Conservation (phyloP, 225 moss, liverwort and hornwort genomes). For the Physcomitrellopsis africana region DNA sequence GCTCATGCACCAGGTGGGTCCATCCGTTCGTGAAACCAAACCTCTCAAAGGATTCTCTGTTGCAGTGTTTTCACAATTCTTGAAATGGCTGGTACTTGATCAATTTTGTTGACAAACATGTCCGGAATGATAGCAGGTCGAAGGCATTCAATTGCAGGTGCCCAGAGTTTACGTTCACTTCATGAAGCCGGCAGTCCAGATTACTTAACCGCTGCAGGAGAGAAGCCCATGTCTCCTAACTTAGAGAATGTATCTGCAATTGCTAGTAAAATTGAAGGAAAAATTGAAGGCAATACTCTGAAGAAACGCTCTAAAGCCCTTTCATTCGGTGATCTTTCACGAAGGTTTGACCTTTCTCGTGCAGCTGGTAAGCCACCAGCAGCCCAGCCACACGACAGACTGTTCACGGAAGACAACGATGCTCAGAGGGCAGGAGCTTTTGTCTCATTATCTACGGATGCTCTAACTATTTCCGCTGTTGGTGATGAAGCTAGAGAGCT, state of each 20-base stretch:
- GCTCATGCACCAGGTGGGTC: constrained; percentile 36
- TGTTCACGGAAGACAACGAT: constrained; percentile 25
- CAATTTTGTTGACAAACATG: background rate
- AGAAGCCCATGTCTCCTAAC: constrained; percentile 51
- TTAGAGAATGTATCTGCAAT: constrained; percentile 30
- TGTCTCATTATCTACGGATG: background rate
- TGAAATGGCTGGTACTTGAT: background rate
- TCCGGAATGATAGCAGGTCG: constrained; percentile 39
- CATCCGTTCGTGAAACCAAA: background rate
- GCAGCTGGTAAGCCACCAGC: constrained; percentile 21
- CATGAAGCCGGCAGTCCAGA: constrained; percentile 54
- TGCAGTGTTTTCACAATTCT: background rate
- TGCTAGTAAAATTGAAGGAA: constrained; percentile 26
- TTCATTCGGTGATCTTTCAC: constrained; percentile 55
- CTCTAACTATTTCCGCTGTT: constrained; percentile 10
- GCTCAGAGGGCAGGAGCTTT: constrained; percentile 8
- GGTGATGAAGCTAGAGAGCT: background rate
- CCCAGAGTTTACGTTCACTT: constrained; percentile 43
- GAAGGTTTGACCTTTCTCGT: constrained; percentile 40
- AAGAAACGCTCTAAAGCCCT: constrained; percentile 60
- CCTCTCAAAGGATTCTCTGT: background rate
- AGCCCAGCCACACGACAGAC: constrained; percentile 21
- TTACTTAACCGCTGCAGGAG: constrained; percentile 31
- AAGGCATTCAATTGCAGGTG: constrained; percentile 39
- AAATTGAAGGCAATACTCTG: background rate